A percentile compares a stretch with the other conserved stretches of the same genome.
Evolutionary conservation across 148 eudicot genomes (phyloP).

Genomic region (Cornus kousa): DNA sequence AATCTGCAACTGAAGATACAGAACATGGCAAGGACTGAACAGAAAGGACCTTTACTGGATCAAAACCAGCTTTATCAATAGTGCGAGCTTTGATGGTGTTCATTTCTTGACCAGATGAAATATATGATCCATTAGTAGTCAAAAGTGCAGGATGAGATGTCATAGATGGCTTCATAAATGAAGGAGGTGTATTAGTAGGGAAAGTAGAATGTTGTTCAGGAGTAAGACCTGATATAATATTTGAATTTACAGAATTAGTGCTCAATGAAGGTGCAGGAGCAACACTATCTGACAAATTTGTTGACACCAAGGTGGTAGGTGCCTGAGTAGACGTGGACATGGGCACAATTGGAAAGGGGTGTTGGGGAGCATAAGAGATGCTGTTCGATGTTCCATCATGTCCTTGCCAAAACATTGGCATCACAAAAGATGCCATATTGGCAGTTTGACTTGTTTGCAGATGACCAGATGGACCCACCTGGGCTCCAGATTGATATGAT

Average conservation of each 20-base stretch:
- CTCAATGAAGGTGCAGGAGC: conserved; percentile 11
- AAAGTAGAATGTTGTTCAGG: conserved; percentile 16
- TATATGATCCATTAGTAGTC: conserved; percentile 13
- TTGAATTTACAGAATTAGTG: conserved; percentile 8
- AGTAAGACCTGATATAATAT: conserved; percentile 10
- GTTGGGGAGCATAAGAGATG: conserved; percentile 11
- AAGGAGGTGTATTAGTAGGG: conserved; percentile 12
- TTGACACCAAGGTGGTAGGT: background rate
- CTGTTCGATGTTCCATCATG: conserved; percentile 21
- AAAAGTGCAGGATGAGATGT: conserved; percentile 18
- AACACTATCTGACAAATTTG: conserved; percentile 13
- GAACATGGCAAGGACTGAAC: conserved; percentile 23
- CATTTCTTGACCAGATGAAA: conserved; percentile 12
- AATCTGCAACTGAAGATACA: conserved; percentile 17
- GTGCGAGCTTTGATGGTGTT: conserved; percentile 13
- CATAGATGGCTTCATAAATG: conserved; percentile 16
- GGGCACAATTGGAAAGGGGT: conserved; percentile 3
- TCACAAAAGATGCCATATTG: conserved; percentile 13
- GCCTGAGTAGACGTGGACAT: conserved; percentile 5
- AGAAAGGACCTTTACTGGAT: conserved; percentile 16
- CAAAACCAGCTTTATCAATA: conserved; percentile 17
- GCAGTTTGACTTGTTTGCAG: conserved; percentile 14
- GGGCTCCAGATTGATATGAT: conserved; percentile 23
- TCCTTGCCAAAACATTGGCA: conserved; percentile 26
- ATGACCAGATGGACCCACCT: conserved; percentile 1